Evolutionary conservation across 2,329 filamentous ascomycete genomes (phyloP).

Genomic region (Diaporthe citri): DNA sequence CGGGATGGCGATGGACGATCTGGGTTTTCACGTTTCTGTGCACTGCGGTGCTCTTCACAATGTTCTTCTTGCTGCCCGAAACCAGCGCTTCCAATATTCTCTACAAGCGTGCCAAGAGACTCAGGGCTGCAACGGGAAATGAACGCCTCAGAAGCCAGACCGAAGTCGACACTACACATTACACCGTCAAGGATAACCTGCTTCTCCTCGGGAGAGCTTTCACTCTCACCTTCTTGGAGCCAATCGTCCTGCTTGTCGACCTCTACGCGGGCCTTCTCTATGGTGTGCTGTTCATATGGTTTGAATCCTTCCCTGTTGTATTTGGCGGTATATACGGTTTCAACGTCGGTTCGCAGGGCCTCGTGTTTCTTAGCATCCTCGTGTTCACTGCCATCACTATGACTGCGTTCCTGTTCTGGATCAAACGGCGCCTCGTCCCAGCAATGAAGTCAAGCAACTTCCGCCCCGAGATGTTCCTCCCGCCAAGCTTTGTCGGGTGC

Average conservation of each 20-base stretch:
- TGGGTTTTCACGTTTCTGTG: slow-evolving; percentile 13
- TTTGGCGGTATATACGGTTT: slow-evolving; percentile 10
- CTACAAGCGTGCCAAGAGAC: not conserved
- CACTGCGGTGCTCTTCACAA: not conserved
- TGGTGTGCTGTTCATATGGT: slow-evolving; percentile 6
- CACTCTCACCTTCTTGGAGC: not conserved
- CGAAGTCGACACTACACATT: not conserved
- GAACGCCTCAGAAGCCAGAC: not conserved
- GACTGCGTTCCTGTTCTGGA: not conserved
- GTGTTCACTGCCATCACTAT: not conserved
- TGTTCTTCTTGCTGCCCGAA: slow-evolving; percentile 26
- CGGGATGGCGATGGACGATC: slow-evolving; percentile 26
- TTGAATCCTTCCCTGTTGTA: slow-evolving; percentile 15
- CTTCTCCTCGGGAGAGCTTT: not conserved
- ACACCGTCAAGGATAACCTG: not conserved
- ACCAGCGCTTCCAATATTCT: slow-evolving; percentile 19
- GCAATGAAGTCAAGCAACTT: not conserved
- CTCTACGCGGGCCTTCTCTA: not conserved
- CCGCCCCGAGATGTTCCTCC: slow-evolving; percentile 10
- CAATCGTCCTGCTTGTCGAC: slow-evolving; percentile 5
- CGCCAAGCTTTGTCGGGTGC: not conserved
- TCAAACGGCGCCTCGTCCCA: not conserved
- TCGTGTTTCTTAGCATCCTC: not conserved
- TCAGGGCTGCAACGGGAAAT: not conserved
- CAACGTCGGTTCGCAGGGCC: not conserved